Percentiles rank a stretch among this genome's conserved stretches.
phyloP scores from a whole-genome alignment of 305 asterid genomes.

The Fraxinus albicans region DNA sequence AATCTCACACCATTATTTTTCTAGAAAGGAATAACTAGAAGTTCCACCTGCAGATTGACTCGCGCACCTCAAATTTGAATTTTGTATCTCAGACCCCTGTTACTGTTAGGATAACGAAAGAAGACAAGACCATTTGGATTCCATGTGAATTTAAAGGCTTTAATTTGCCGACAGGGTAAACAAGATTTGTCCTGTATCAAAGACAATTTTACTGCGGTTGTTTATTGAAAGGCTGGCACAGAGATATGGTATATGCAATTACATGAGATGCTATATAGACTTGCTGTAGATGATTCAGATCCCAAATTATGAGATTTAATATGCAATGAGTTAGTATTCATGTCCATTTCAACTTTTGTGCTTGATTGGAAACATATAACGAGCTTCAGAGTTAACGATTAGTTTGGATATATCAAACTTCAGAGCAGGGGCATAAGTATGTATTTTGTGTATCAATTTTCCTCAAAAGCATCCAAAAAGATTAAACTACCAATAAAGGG shows the following conservation, averaged over 20 bases:
- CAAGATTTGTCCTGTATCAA: neutral
- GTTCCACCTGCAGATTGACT: neutral
- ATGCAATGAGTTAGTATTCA: neutral
- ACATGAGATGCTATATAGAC: neutral
- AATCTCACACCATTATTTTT: neutral
- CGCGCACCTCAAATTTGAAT: neutral
- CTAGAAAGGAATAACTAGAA: neutral
- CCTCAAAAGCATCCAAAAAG: neutral
- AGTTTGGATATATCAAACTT: neutral
- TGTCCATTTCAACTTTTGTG: neutral
- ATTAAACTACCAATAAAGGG: neutral
- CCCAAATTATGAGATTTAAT: neutral
- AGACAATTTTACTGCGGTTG: neutral
- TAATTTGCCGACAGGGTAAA: neutral
- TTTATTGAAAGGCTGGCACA: neutral
- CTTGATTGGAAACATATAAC: neutral
- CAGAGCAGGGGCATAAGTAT: neutral
- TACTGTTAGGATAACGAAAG: neutral
- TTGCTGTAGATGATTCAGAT: neutral
- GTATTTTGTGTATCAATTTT: neutral
- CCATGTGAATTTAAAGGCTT: neutral
- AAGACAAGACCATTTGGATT: neutral
- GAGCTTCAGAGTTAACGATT: neutral
- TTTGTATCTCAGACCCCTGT: neutral
- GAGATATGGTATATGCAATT: neutral